Evolutionary conservation across 106 monocot species (phyloP).

Genomic region (Allium fistulosum): DNA sequence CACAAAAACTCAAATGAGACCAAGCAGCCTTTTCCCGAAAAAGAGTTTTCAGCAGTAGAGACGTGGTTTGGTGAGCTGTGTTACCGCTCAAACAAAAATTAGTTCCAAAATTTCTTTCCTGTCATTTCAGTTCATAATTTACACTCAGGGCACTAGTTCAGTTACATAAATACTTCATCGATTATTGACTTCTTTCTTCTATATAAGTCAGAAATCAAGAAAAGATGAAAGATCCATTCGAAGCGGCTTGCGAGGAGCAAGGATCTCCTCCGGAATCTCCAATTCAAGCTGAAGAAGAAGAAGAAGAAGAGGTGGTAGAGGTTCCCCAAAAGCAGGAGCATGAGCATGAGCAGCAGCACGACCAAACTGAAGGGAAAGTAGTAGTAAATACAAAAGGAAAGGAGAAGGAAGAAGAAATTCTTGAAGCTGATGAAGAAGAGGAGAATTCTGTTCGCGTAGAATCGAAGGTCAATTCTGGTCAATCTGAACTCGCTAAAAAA

Average conservation of each 20-base stretch:
- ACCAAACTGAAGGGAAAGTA: slow-evolving; percentile 7
- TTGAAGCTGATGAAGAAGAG: slow-evolving; percentile 35
- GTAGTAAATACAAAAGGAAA: slow-evolving; percentile 10
- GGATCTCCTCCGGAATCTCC: slow-evolving; percentile 88
- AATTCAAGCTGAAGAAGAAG: neutral
- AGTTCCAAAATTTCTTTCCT: no score
- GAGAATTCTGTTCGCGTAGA: slow-evolving; percentile 85
- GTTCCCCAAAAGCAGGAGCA: slow-evolving; percentile 22
- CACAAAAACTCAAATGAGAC: no score
- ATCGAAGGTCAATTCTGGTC: slow-evolving; percentile 60
- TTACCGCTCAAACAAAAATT: no score
- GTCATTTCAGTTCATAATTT: no score
- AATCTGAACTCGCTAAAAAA: slow-evolving; percentile 65
- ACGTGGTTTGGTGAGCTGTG: no score
- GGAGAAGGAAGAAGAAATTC: neutral
- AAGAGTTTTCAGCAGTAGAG: no score
- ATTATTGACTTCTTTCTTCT: no score
- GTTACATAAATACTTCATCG: no score
- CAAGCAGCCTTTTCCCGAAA: no score
- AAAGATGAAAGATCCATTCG: slow-evolving; percentile 90
- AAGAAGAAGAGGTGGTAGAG: slow-evolving; percentile 35
- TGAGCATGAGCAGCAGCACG: slow-evolving; percentile 22
- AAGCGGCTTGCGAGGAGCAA: slow-evolving; percentile 70
- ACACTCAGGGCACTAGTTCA: no score
- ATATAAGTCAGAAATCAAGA: no score